Conservation (phyloP, 306 rosid species). For the Astragalus glycyphyllos region DNA sequence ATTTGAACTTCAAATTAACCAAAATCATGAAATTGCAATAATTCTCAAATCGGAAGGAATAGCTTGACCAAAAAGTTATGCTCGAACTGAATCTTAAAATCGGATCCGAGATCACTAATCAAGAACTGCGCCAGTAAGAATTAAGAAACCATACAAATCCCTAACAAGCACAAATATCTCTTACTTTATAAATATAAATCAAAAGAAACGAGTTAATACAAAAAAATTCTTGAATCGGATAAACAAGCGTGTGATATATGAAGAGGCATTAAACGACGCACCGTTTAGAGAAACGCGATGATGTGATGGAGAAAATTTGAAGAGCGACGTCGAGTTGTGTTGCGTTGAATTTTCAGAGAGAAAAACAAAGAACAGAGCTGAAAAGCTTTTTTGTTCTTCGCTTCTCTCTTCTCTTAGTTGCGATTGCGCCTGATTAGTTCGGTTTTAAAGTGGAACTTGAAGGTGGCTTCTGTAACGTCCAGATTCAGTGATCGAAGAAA, state of each 20-base stretch:
- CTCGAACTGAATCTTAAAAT: slow-evolving; percentile 35
- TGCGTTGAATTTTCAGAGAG: slow-evolving; percentile 25
- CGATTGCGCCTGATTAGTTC: background rate
- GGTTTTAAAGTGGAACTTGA: background rate
- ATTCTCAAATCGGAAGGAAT: slow-evolving; percentile 36
- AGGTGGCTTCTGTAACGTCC: slow-evolving; percentile 45
- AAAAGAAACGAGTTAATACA: background rate
- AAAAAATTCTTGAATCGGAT: background rate
- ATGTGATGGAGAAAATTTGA: slow-evolving; percentile 15
- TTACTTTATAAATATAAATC: background rate
- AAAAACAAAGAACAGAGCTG: background rate
- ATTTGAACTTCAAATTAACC: slow-evolving; percentile 22
- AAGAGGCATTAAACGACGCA: slow-evolving; percentile 36
- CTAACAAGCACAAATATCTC: background rate
- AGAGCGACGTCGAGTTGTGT: slow-evolving; percentile 1
- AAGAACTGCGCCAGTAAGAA: background rate
- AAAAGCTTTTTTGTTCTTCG: background rate
- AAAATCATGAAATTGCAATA: slow-evolving; percentile 28
- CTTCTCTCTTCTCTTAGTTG: background rate
- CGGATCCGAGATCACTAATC: slow-evolving; percentile 46
- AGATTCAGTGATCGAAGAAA: slow-evolving; percentile 48
- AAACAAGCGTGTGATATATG: slow-evolving; percentile 7
- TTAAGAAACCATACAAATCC: slow-evolving; percentile 18
- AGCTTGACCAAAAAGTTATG: slow-evolving; percentile 31
- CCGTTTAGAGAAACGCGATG: slow-evolving; percentile 31